phyloP scores from a whole-genome alignment of 2,329 filamentous ascomycete species.

The Colletotrichum graminicola region DNA sequence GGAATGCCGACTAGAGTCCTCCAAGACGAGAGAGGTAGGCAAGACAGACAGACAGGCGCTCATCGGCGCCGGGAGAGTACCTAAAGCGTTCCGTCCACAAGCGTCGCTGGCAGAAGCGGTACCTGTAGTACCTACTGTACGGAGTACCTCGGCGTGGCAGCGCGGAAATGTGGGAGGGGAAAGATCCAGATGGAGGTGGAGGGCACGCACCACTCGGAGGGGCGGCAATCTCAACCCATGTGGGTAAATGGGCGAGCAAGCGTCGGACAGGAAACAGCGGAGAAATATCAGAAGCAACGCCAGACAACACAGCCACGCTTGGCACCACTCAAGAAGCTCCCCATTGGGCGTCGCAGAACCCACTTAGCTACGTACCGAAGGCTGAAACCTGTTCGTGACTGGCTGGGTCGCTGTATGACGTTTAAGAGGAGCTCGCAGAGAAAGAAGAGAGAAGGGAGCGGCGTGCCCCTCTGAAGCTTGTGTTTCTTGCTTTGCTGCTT shows the following conservation, averaged over 20 bases:
- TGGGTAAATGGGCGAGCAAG: slow-evolving; percentile 2
- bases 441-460: neutral
- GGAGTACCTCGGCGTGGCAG: neutral
- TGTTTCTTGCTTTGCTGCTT: neutral
- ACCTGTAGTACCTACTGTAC: too few relatives aligned
- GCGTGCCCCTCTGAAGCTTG: neutral
- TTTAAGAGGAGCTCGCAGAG: slow-evolving; percentile 10
- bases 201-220: neutral
- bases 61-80: too few relatives aligned
- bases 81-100: too few relatives aligned
- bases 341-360: slow-evolving; percentile 26
- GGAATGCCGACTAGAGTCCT: too few relatives aligned
- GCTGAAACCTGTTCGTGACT: slow-evolving; percentile 38
- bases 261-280: slow-evolving; percentile 34
- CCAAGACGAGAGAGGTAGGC: neutral
- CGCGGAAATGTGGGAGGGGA: slow-evolving; percentile 16
- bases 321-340: slow-evolving; percentile 14
- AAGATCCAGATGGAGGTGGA: neutral
- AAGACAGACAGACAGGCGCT: neutral
- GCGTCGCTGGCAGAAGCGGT: too few relatives aligned
- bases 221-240: neutral
- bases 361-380: slow-evolving; percentile 20
- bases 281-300: slow-evolving; percentile 36
- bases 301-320: slow-evolving; percentile 42
- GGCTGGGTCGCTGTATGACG: slow-evolving; percentile 34